Percentiles rank a stretch among this genome's conserved stretches.
Evolutionary conservation across 768 basidiomycete genomes (phyloP).

Genomic region (Serendipita sp.): DNA sequence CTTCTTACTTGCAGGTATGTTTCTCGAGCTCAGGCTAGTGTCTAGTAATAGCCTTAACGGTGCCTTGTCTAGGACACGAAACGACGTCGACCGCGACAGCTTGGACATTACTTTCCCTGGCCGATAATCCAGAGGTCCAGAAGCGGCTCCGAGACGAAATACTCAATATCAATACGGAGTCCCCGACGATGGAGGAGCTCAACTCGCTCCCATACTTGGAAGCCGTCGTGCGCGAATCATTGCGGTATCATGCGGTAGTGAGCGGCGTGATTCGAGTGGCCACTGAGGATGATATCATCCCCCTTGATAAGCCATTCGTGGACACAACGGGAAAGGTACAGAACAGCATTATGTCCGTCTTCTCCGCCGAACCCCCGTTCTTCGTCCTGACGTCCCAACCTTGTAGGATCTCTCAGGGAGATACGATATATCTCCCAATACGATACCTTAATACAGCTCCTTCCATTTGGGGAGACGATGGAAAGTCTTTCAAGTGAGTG

Average conservation of each 20-base stretch:
- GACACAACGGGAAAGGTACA: conserved; percentile 24
- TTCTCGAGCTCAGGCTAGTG: conserved; percentile 3
- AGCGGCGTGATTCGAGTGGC: conserved; percentile 43
- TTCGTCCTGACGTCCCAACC: neutral
- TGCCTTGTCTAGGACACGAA: conserved; percentile 1
- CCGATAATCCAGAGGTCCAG: conserved; percentile 33
- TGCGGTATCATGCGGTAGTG: conserved; percentile 41
- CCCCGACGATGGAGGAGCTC: conserved; percentile 18
- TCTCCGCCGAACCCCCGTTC: neutral
- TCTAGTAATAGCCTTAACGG: neutral
- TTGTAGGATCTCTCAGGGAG: conserved; percentile 30
- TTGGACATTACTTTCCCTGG: conserved; percentile 46
- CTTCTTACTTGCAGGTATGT: conserved; percentile 35
- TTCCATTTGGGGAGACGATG: conserved; percentile 50
- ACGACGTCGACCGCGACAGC: conserved; percentile 24
- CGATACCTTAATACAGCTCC: conserved; percentile 40
- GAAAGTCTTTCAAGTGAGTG: conserved; percentile 37
- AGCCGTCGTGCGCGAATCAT: conserved; percentile 40
- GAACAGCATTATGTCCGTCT: conserved; percentile 12
- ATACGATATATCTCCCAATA: conserved; percentile 44
- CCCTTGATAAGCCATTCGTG: conserved; percentile 33
- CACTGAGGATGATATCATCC: conserved; percentile 38
- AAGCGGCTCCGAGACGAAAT: conserved; percentile 44
- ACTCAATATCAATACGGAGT: conserved; percentile 12
- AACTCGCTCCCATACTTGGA: conserved; percentile 40